phyloP scores from a whole-genome alignment of 441 rosid genomes.

The Populus hybrid region DNA sequence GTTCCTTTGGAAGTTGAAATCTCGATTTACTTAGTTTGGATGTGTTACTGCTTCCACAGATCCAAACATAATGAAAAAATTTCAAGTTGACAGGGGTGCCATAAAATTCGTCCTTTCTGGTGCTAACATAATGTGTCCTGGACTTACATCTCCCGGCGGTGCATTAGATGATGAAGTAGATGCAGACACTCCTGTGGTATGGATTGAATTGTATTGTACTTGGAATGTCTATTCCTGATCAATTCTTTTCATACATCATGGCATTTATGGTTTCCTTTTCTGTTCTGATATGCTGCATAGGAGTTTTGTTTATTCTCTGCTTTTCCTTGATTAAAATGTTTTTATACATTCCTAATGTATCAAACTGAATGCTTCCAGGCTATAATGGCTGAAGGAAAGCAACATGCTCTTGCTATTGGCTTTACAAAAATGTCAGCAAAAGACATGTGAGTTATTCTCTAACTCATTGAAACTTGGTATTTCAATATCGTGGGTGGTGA shows the following conservation, averaged over 20 bases:
- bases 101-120: slow-evolving; percentile 92
- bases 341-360: slow-evolving; percentile 11
- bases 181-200: slow-evolving; percentile 93
- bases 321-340: background rate
- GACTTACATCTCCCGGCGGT: slow-evolving; percentile 98
- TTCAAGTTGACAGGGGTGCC: slow-evolving; percentile 97
- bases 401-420: slow-evolving; percentile 95
- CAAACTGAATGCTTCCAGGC: slow-evolving; percentile 49
- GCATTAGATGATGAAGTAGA: slow-evolving; percentile 85
- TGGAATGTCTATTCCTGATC: background rate
- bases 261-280: background rate
- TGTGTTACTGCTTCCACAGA: slow-evolving; percentile 38
- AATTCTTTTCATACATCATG: background rate
- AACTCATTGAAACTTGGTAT: background rate
- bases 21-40: background rate
- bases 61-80: slow-evolving; percentile 90
- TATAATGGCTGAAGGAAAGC: slow-evolving; percentile 99
- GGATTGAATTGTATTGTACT: slow-evolving; percentile 8
- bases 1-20: background rate
- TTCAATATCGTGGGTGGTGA: background rate
- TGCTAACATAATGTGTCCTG: slow-evolving; percentile 99
- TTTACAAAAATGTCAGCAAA: slow-evolving; percentile 97
- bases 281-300: slow-evolving; percentile 6
- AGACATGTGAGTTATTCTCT: slow-evolving; percentile 69
- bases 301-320: background rate